phyloP scores from a whole-genome alignment of 2,329 filamentous ascomycete species.

The Plectosphaerella plurivora region DNA sequence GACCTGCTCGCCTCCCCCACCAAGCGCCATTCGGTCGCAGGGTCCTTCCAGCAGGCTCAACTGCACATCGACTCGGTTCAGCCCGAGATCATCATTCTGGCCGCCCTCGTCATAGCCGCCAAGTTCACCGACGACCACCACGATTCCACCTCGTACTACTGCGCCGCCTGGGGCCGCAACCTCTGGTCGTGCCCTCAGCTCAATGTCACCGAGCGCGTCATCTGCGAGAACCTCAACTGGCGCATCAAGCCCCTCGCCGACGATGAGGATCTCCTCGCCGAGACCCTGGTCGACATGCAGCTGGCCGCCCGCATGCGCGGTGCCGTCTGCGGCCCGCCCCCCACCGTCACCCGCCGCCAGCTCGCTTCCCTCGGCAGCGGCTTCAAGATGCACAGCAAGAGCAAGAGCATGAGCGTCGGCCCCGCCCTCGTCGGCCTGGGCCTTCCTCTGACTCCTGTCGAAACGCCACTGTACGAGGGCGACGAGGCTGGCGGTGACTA shows the following conservation, averaged over 20 bases:
- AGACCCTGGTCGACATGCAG: conserved; percentile 61
- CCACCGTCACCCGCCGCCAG: conserved; percentile 5
- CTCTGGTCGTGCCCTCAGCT: conserved; percentile 59
- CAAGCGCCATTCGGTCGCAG: conserved; percentile 46
- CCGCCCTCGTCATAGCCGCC: conserved; percentile 57
- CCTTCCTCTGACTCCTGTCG: conserved; percentile 34
- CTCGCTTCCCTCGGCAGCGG: neutral
- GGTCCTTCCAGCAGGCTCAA: conserved; percentile 27
- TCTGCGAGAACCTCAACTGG: conserved; percentile 61
- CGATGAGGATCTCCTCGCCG: conserved; percentile 49
- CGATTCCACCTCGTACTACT: conserved; percentile 48
- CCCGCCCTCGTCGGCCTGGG: conserved; percentile 32
- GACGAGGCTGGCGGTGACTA: conserved; percentile 8
- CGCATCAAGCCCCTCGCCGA: conserved; percentile 58
- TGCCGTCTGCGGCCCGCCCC: conserved; percentile 14
- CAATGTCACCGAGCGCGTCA: conserved; percentile 58
- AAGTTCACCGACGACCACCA: conserved; percentile 62
- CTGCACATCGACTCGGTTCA: conserved; percentile 57
- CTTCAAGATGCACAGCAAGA: conserved; percentile 19
- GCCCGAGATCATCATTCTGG: conserved; percentile 60
- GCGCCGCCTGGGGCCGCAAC: conserved; percentile 46
- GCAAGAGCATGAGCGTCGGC: conserved; percentile 33
- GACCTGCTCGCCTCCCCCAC: conserved; percentile 15
- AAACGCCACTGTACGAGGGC: conserved; percentile 20
- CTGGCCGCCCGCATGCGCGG: conserved; percentile 41